Conservation (phyloP, 371 early-diverging fungal genomes). For the Mortierella sp. region DNA sequence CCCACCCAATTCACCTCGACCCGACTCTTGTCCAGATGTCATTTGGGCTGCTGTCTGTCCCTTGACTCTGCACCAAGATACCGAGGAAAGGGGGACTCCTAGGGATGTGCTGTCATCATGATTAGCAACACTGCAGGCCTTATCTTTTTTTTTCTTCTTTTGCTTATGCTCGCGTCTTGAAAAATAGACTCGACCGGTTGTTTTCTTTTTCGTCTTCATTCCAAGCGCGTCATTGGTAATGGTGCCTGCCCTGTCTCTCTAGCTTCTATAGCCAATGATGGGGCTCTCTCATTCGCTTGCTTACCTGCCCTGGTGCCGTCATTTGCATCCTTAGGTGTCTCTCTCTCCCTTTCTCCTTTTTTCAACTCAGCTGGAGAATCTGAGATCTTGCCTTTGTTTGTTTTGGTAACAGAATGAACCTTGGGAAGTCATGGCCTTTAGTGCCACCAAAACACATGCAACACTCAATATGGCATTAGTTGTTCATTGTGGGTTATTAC, state of each 20-base stretch:
- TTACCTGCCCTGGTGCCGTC: neutral
- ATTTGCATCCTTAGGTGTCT: neutral
- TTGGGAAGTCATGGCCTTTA: too few relatives aligned
- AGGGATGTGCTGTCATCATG: slow-evolving; percentile 1
- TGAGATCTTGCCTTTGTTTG: neutral
- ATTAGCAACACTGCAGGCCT: neutral
- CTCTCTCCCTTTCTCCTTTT: neutral
- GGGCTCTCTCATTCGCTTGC: neutral
- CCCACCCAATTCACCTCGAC: too few relatives aligned
- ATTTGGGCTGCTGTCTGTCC: too few relatives aligned
- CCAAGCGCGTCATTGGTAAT: neutral
- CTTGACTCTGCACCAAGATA: neutral
- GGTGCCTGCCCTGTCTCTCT: neutral
- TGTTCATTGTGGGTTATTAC: too few relatives aligned
- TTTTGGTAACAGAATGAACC: too few relatives aligned
- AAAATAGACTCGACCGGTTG: neutral
- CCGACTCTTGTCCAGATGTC: neutral
- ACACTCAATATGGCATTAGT: too few relatives aligned
- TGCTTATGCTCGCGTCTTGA: neutral
- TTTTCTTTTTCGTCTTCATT: neutral
- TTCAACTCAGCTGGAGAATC: neutral
- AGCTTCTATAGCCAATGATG: neutral
- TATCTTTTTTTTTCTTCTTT: neutral
- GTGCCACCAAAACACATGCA: too few relatives aligned
- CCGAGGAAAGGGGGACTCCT: neutral